Conservation (phyloP, 2,329 filamentous ascomycete species). For the Alternaria gansuensis region DNA sequence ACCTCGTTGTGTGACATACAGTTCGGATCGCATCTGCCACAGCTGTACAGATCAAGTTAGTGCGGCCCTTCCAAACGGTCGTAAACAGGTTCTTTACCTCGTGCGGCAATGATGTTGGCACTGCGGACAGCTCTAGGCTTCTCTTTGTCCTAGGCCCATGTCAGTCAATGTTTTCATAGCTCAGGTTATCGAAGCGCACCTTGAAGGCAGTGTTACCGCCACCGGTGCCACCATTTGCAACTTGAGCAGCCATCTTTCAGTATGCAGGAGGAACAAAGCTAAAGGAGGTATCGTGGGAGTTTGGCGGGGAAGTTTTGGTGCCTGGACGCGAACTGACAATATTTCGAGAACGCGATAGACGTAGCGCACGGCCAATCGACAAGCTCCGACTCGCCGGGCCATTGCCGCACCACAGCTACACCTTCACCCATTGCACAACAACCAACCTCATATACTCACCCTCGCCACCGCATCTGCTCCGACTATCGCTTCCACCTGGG, state of each 20-base stretch:
- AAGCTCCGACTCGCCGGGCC: conserved; percentile 31
- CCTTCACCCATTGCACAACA: conserved; percentile 34
- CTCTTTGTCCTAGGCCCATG: conserved; percentile 75
- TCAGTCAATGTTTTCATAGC: conserved; percentile 53
- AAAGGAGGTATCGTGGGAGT: conserved; percentile 35
- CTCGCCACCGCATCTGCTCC: conserved; percentile 8
- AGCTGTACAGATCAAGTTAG: conserved; percentile 63
- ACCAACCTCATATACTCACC: conserved; percentile 14
- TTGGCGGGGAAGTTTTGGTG: conserved; percentile 36
- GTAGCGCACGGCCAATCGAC: conserved; percentile 18
- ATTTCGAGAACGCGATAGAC: conserved; percentile 37
- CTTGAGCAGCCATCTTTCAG: conserved; percentile 48
- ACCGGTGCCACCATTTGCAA: conserved; percentile 52
- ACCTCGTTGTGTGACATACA: conserved; percentile 54
- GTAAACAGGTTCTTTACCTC: conserved; percentile 68
- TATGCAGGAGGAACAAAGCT: conserved; percentile 11
- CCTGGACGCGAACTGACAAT: conserved; percentile 38
- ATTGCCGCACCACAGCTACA: conserved; percentile 36
- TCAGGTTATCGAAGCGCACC: conserved; percentile 49
- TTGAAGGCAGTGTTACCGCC: conserved; percentile 73
- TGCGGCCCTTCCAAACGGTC: conserved; percentile 22
- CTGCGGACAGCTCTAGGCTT: conserved; percentile 97
- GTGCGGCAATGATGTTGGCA: conserved; percentile 94
- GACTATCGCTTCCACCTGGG: conserved; percentile 8
- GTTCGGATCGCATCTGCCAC: conserved; percentile 98